Evolutionary conservation across 202 grass and related monocot genomes (phyloP).

Genomic region (Cymbopogon flexuosus): DNA sequence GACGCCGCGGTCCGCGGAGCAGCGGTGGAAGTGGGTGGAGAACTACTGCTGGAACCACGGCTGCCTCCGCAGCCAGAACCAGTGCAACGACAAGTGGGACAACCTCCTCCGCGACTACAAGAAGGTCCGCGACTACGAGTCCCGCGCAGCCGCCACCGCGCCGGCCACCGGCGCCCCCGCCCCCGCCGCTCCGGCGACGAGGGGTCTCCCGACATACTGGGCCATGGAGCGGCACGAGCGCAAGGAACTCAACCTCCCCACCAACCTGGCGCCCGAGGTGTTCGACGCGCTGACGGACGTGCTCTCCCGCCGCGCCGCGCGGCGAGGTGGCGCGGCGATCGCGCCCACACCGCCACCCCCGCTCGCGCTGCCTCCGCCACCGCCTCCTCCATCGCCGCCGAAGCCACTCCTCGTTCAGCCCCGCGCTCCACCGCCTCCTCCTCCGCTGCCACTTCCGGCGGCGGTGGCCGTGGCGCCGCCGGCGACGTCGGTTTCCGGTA

Average conservation of each 20-base stretch:
- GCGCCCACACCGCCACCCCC: neutral
- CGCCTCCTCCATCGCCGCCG: conserved; percentile 17
- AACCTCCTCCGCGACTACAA: conserved; percentile 99
- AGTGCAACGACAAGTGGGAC: conserved; percentile 99
- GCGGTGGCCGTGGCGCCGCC: neutral
- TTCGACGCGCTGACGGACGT: conserved; percentile 82
- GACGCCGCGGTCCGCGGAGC: conserved; percentile 68
- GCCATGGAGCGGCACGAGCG: conserved; percentile 83
- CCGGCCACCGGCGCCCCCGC: neutral
- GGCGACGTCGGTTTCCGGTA: conserved; percentile 58
- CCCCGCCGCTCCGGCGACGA: neutral
- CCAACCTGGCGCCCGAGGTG: conserved; percentile 79
- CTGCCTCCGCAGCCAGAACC: conserved; percentile 96
- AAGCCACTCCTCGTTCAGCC: conserved; percentile 24
- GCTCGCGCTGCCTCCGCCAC: conserved; percentile 33
- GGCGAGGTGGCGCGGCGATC: conserved; percentile 46
- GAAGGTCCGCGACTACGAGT: conserved; percentile 89
- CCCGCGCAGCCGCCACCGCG: conserved; percentile 27
- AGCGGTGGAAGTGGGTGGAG: conserved; percentile 99
- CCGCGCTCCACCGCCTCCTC: neutral
- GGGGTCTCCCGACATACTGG: conserved; percentile 58
- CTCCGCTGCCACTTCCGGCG: conserved; percentile 1
- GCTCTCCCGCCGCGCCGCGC: conserved; percentile 61
- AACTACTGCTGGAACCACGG: conserved; percentile 96
- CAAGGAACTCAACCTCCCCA: conserved; percentile 86